Conservation (phyloP, 2,329 filamentous ascomycete genomes). For the Didymella pomorum region DNA sequence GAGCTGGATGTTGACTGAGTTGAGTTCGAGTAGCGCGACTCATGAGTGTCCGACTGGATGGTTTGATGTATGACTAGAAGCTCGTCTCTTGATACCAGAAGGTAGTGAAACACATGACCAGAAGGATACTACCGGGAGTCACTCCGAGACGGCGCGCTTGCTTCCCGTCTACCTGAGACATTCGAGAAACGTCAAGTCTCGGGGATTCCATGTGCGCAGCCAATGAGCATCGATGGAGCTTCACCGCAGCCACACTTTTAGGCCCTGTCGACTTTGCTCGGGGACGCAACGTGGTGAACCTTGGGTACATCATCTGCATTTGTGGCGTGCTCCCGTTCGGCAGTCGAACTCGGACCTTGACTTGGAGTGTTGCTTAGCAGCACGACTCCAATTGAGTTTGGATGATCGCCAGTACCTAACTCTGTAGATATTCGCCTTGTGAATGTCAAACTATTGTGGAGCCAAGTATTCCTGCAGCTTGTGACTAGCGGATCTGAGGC, state of each 20-base stretch:
- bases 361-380: not conserved
- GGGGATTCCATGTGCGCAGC: constrained; percentile 2
- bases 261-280: constrained; percentile 7
- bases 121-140: constrained; percentile 2
- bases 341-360: not conserved
- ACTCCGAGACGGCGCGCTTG: constrained; percentile 6
- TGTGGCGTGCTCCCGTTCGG: constrained; percentile 1
- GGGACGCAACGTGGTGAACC: constrained; percentile 23
- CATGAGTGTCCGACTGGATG: not conserved
- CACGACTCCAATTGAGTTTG: not conserved
- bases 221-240: constrained; percentile 14
- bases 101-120: constrained; percentile 7
- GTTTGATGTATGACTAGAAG: constrained; percentile 4
- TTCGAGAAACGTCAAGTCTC: constrained; percentile 9
- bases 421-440: not conserved
- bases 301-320: constrained; percentile 12
- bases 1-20: not conserved
- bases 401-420: not conserved
- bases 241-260: constrained; percentile 1
- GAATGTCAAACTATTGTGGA: not conserved
- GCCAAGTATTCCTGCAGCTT: not conserved
- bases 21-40: not conserved
- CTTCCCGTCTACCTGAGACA: constrained; percentile 20
- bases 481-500: constrained; percentile 14
- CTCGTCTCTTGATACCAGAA: not conserved